Percentiles rank a stretch among this genome's conserved stretches.
Conservation (phyloP, 2,329 filamentous ascomycete genomes). For the Beauveria varroae region DNA sequence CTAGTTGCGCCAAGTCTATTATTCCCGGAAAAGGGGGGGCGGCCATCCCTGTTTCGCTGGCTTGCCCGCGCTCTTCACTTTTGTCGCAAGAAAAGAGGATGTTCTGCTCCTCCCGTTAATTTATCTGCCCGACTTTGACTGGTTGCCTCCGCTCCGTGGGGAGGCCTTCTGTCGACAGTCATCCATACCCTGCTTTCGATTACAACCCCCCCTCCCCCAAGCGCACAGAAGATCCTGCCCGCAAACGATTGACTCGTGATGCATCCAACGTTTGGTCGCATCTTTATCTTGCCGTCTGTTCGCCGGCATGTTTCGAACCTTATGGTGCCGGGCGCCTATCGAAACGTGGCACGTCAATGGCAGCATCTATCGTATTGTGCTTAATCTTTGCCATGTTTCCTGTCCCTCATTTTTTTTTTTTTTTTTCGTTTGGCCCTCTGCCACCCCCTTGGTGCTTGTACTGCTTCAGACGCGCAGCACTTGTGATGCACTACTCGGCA, state of each 20-base stretch:
- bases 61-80: background rate
- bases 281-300: background rate
- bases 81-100: background rate
- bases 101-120: background rate
- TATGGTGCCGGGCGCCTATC: background rate
- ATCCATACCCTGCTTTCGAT: background rate
- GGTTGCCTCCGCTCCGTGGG: background rate
- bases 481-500: constrained; percentile 5
- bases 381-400: constrained; percentile 1
- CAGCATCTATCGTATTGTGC: background rate
- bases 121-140: background rate
- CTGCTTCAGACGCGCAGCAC: background rate
- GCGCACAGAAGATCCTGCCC: background rate
- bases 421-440: background rate
- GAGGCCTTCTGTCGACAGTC: background rate
- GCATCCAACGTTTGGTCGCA: background rate
- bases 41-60: background rate
- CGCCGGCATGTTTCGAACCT: constrained; percentile 4
- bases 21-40: background rate
- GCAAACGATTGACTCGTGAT: too few relatives aligned
- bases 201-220: background rate
- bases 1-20: constrained; percentile 3
- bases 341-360: background rate
- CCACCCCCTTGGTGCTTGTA: constrained; percentile 5
- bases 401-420: background rate